phyloP scores from a whole-genome alignment of 2,329 filamentous ascomycete genomes.

The Ceratocystis papillata region DNA sequence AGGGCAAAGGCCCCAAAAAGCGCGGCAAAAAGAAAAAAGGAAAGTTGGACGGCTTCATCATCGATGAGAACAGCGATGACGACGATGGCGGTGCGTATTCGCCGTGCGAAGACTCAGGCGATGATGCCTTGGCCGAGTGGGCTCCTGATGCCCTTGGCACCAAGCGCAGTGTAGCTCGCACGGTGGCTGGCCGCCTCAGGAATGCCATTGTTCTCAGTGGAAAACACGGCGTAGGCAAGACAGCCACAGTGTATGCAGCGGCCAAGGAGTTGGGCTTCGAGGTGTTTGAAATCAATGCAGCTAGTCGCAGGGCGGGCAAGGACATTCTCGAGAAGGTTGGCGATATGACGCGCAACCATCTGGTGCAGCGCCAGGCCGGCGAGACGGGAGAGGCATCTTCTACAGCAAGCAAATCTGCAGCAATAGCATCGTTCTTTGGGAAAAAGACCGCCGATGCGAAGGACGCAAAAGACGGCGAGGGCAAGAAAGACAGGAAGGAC shows the following conservation, averaged over 20 bases:
- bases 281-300: slow-evolving; percentile 86
- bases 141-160: slow-evolving; percentile 8
- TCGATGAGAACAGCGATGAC: slow-evolving; percentile 56
- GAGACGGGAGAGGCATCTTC: not conserved
- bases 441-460: slow-evolving; percentile 33
- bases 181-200: slow-evolving; percentile 38
- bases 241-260: slow-evolving; percentile 79
- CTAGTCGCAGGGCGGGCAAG: slow-evolving; percentile 71
- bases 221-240: slow-evolving; percentile 83
- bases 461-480: slow-evolving; percentile 25
- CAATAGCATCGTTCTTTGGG: slow-evolving; percentile 26
- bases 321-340: slow-evolving; percentile 87
- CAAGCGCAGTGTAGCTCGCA: slow-evolving; percentile 19
- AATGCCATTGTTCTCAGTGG: slow-evolving; percentile 86
- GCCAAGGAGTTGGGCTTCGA: slow-evolving; percentile 88
- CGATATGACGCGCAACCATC: slow-evolving; percentile 92
- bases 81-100: not conserved
- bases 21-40: slow-evolving; percentile 51
- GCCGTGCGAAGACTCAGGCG: slow-evolving; percentile 40
- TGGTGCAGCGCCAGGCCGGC: slow-evolving; percentile 48
- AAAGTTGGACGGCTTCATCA: slow-evolving; percentile 66
- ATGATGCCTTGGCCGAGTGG: slow-evolving; percentile 30
- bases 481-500: slow-evolving; percentile 28
- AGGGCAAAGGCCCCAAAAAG: slow-evolving; percentile 28
- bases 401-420: not conserved